Evolutionary conservation across 148 eudicot species (phyloP), one percentile per base, ranked within the genome.

Genomic region (Rhododendron ferrugineum): DNA sequence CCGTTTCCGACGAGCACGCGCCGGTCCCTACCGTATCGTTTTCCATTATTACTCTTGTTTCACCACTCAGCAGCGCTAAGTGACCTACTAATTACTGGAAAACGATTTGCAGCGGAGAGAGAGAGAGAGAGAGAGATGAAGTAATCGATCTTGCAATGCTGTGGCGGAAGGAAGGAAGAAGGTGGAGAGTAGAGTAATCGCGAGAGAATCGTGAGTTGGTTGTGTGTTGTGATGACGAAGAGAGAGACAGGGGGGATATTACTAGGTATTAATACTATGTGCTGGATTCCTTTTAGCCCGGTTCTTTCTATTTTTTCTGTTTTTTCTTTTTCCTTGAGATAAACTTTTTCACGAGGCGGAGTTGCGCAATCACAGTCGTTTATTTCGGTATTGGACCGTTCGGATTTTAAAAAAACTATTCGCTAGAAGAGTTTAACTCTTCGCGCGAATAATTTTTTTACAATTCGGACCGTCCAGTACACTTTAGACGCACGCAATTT

Each of bases 1-100:
- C 88, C 28, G 92, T 84, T 64, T 91, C 94, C 81, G 96, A 87
- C 56, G 90, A 92, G 87, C 95, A 92, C 18, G 94, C 91, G 16
- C 86, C 94, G 74, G 87, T 90, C 78, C 85, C 88, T 15, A 83
- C 85, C 18, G 80, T 49, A 49, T 83, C 86, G 60, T 84, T 81
- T 28, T 83, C 87, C 89, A 90, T 88, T 30, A 28, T 88, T 30
- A 28, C 72, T 83, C 26, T 20, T 4, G 2, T 72, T 30, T n/a
- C n/a, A n/a, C 3, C 60, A 10, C 66, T 80, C 85, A 20, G 68
- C 52, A 49, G 6, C 44, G 44, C 20, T 70, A 58, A 75, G 8
- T 47, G 28, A 32, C 58, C 22, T 1, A 16, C 46, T 46, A n/a
- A 23, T 58, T 42, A 32, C 32, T 47, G 44, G 47, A 77, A n/a